A percentile compares a stretch with the other conserved stretches of the same genome.
Evolutionary conservation across 306 rosid genomes (phyloP).

Genomic region (Crotalaria pallida): DNA sequence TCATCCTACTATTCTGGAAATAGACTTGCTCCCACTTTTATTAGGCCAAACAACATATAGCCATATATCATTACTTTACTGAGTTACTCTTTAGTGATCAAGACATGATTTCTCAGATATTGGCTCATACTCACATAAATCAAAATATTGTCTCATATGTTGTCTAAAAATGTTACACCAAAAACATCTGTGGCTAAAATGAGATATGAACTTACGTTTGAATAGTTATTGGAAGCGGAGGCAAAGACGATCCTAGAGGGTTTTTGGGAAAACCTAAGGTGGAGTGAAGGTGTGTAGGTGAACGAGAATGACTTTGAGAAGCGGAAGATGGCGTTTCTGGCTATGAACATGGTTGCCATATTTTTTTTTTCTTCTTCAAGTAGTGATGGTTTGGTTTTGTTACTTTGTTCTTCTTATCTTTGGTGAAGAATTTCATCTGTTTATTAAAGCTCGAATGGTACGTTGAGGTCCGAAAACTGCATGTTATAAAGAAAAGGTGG

Average conservation of each 20-base stretch:
- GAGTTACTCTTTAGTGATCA: too few relatives aligned
- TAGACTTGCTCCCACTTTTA: too few relatives aligned
- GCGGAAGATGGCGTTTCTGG: conserved; percentile 40
- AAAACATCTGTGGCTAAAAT: too few relatives aligned
- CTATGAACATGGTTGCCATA: conserved; percentile 46
- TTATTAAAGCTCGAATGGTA: conserved; percentile 9
- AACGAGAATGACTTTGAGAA: conserved; percentile 40
- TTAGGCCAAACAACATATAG: too few relatives aligned
- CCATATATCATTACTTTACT: too few relatives aligned
- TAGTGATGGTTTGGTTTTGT: background rate
- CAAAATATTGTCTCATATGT: too few relatives aligned
- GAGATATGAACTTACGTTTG: conserved; percentile 35
- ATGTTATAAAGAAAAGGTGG: conserved; percentile 13
- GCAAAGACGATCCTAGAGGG: conserved; percentile 47
- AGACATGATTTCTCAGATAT: too few relatives aligned
- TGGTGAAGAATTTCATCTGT: background rate
- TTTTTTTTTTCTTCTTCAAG: background rate
- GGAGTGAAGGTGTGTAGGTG: conserved; percentile 29
- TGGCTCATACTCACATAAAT: too few relatives aligned
- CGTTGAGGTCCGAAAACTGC: background rate
- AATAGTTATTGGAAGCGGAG: conserved; percentile 41
- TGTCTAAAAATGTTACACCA: too few relatives aligned
- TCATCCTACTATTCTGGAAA: too few relatives aligned
- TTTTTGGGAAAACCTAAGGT: conserved; percentile 27
- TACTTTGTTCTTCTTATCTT: background rate